Evolutionary conservation across 2,329 filamentous ascomycete species (phyloP), one percentile per base, ranked within the genome.

Genomic region (Chaetomium strumarium): DNA sequence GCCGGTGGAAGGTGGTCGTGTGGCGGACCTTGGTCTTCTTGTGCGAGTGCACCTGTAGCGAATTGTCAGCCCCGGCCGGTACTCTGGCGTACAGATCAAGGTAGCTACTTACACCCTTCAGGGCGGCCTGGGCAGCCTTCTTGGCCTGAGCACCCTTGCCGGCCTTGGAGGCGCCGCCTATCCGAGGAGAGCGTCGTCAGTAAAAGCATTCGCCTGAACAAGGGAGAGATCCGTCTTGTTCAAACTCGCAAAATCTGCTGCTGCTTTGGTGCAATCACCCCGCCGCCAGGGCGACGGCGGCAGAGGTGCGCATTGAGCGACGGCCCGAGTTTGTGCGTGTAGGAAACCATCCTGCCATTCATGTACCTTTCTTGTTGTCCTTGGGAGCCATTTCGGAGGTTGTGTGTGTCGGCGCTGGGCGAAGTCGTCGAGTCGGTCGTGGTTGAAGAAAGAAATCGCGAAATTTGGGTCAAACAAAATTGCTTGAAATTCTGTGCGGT

Each of bases 1-100:
- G 93, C 68, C 84, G 85, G 85, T 96, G 92, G 88, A 97, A 99
- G 73, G 86, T 91, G 67, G 92, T 96, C 73, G 83, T 90, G 71
- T 83, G 83, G 73, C 92, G 87, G 76, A 95, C 84, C 83, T 96
- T 96, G 78, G 84, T 84, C 77, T 87, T 84, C 84, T 96, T 96
- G 78, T 93, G 84, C 58, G 74, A 68, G 72, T 76, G 72, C 62
- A 74, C 69, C 76, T 81, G 59, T 11, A 49, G 7, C 7, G 46
- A 43, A 36, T 14, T 31, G 44, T 67, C 54, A 67, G 62, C 14
- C 31, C 41, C 44, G 37, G 12, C 14, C 14, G 34, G 13, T 3
- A 14, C 5, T n/a, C 13, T 8, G 13, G 10, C 6, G n/a, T 8
- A 37, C 4, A 34, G 33, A 34, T 5, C 5, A 11, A 34, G n/a